Evolutionary conservation across 495 filamentous ascomycete species (phyloP), one percentile per base, ranked within the genome.

Genomic region (Penicillium cataractarum): DNA sequence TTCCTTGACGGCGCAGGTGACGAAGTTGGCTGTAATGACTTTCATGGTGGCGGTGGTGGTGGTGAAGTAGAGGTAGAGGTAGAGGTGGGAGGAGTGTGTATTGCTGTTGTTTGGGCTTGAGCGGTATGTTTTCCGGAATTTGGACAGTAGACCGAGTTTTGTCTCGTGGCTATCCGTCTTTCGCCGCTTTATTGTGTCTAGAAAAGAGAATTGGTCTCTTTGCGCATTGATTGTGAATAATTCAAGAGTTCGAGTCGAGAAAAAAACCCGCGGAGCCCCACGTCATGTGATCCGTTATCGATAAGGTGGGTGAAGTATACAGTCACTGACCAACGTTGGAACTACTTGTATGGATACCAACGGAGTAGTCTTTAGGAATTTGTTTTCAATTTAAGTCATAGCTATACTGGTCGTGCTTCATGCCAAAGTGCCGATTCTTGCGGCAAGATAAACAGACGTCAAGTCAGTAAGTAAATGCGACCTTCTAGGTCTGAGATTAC

Each of bases 1-100:
- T 37, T 90, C 76, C 77, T 96, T 97, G 67, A 96, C 89, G 22
- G 95, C 93, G 83, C 95, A 99, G 61, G 92, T 93, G 68, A 99
- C 83, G 76, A 98, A 99, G 78, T 98, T 98, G 66, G 94, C 89
- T 51, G 93, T 98, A 49, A 99, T 86, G 62, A 99, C 80, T 76
- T 98, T 99, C 95, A 99, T 97, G n/a, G n/a, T 69, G 49, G 33
- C 19, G 56, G 33, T 26, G 15, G n/a, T 51, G 22, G 49, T 29
- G 22, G 24, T 15, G 22, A 17, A 15, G 22, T 46, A 9, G 19
- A 46, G n/a, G 6, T 21, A 7, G 19, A 49, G 44, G 44, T 22
- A 3, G 19, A 3, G 22, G 44, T 22, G 6, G 44, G 7, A 19
- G 21, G 19, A 4, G 40, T 9, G 10, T 29, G 46, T 29, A 10